Evolutionary conservation across 192 early-diverging fungal species (phyloP).

Genomic region (Entomortierella lignicola): DNA sequence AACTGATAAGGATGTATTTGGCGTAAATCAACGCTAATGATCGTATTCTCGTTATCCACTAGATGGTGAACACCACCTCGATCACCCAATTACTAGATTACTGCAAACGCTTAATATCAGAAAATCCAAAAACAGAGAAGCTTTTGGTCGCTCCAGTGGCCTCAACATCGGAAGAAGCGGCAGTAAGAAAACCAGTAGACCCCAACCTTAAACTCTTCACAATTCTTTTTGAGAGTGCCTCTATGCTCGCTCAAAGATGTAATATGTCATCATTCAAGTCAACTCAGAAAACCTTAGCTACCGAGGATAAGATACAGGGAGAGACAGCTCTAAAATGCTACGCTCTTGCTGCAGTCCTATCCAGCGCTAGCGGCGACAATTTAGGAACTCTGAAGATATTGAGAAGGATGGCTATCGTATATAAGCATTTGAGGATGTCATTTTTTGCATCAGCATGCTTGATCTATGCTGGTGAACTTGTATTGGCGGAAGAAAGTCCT

Average conservation of each 20-base stretch:
- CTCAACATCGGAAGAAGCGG: background rate
- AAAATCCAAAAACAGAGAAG: slow-evolving; percentile 40
- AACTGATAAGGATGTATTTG: too few relatives aligned
- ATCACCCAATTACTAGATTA: slow-evolving; percentile 7
- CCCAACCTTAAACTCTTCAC: slow-evolving; percentile 34
- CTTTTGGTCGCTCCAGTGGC: slow-evolving; percentile 10
- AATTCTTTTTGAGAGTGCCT: slow-evolving; percentile 24
- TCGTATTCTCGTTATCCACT: background rate
- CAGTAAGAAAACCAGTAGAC: slow-evolving; percentile 34
- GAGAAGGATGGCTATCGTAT: slow-evolving; percentile 25
- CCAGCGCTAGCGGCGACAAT: background rate
- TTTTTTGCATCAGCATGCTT: slow-evolving; percentile 35
- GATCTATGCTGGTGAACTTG: slow-evolving; percentile 16
- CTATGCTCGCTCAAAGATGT: slow-evolving; percentile 11
- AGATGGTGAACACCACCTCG: slow-evolving; percentile 29
- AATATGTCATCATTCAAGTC: background rate
- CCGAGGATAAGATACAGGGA: background rate
- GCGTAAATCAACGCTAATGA: too few relatives aligned
- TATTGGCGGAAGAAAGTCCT: background rate
- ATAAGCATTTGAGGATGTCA: slow-evolving; percentile 17
- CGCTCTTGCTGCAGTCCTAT: background rate
- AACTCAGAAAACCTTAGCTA: background rate
- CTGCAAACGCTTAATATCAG: slow-evolving; percentile 7
- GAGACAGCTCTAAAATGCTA: background rate
- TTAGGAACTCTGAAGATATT: background rate